Evolutionary conservation across 768 basidiomycete species (phyloP), one percentile per base, ranked within the genome.

Genomic region (Boletus barrowsii): DNA sequence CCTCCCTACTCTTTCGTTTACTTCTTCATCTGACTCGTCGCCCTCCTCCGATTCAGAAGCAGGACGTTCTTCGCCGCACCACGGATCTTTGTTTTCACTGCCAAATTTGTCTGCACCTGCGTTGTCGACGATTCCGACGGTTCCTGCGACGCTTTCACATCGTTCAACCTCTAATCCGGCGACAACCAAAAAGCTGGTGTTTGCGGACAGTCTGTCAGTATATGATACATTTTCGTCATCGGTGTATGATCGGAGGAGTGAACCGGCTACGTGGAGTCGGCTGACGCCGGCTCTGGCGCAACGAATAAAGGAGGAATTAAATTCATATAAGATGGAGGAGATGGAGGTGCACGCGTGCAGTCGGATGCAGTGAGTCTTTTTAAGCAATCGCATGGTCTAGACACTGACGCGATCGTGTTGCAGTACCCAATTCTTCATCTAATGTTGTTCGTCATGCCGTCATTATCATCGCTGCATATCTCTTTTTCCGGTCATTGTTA

Each of bases 261-360:
- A 98, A 72, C 93, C 93, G 20, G 95, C 94, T 44, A 98, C 96
- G 26, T 98, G 94, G 86, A 98, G 95, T 73, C 82, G 91, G 39
- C 74, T 99, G 64, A 99, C 97, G 49, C 97, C 96, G 42, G 86
- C 88, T 54, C 76, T 98, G 64, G 96, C 96, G 39, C 93, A 98
- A 77, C 81, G 88, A 63, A 98, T 99, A 72, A 99, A 99, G 80
- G 93, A 96, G 75, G 93, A 96, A 74, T 78, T 99, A 49, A 99
- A 99, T 73, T 93, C 92, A 52, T 98, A 91, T 75, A 98, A 98
- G 80, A 92, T 98, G 90, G 94, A 96, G 73, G 94, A 98, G 76
- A 98, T 99, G 96, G 93, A 95, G 70, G 94, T 99, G 57, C 96
- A 98, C 73, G 90, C 90, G 62, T 78, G 88, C 47, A 95, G 92